Evolutionary conservation across 768 basidiomycete species (phyloP), one percentile per base, ranked within the genome.

Genomic region (Coprinellus micaceus): DNA sequence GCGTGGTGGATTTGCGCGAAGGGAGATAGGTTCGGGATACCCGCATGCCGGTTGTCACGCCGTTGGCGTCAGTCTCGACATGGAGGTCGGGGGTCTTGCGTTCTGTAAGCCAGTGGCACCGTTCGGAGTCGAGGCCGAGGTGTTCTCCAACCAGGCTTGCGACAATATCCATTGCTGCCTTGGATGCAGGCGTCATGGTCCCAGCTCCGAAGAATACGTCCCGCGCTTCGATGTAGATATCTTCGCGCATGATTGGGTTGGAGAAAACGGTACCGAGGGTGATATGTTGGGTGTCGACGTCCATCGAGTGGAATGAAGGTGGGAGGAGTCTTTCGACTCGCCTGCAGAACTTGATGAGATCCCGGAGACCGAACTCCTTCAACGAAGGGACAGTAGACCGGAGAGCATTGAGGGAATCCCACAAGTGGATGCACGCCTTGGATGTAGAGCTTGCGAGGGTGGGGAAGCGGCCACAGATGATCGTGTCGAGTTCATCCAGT

Each of bases 181-280:
- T 81, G 45, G 83, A 79, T 9, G 81, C 68, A 1, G 77, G 60
- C 1, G 84, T 86, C 48, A 79, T 75, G 4, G 75, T 69, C 15
- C 83, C 82, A 24, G 84, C 79, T 36, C 92, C 91, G 61, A 97
- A 92, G 73, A 99, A 98, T 22, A 96, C 83, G 67, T 98, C 97
- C 19, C 88, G 80, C 0, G 91, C 91, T 65, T 94, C 91, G 40
- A 92, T 75, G 63, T 87, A 94, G 28, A 98, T 83, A 52, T 94
- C 92, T 69, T 98, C 95, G 40, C 94, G 85, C 1, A 95, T 66
- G 0, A 80, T 71, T 3, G 88, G 83, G 65, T 93, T 91, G 3
- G 87, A 74, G 62, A 93, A 84, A 44, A 87, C 63, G 13, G 70
- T 63, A 11, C 74, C 66, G 6, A 86, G 66, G 2, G 74, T 65